Evolutionary conservation across 2,329 filamentous ascomycete genomes (phyloP).

Genomic region (Herpotrichia juniperi): DNA sequence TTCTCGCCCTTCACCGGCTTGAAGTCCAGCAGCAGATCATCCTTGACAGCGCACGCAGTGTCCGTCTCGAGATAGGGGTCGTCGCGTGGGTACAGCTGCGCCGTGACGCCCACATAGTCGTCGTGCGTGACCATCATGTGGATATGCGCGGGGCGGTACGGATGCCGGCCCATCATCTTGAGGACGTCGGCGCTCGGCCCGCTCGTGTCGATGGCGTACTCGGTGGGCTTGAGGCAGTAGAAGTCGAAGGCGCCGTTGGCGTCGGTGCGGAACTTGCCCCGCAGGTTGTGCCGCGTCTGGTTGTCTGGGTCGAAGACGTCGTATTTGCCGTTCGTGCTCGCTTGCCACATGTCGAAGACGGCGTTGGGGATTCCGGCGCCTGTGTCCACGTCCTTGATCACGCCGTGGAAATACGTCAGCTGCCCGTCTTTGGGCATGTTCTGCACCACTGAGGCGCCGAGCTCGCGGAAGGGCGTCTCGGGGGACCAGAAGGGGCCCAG

Average conservation of each 20-base stretch:
- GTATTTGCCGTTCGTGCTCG: constrained; percentile 73
- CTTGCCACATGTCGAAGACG: constrained; percentile 76
- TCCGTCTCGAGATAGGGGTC: constrained; percentile 64
- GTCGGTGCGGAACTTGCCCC: constrained; percentile 73
- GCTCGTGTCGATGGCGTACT: constrained; percentile 69
- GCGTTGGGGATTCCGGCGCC: constrained; percentile 66
- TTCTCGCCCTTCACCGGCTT: constrained; percentile 56
- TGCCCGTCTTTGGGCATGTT: constrained; percentile 61
- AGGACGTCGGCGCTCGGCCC: constrained; percentile 56
- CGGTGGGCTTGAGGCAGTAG: constrained; percentile 73
- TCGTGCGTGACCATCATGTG: constrained; percentile 58
- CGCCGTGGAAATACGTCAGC: constrained; percentile 68
- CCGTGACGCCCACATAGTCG: constrained; percentile 57
- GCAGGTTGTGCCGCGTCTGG: constrained; percentile 71
- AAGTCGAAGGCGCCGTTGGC: constrained; percentile 69
- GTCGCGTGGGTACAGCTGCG: constrained; percentile 63
- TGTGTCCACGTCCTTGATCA: constrained; percentile 65
- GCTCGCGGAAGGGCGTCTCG: constrained; percentile 69
- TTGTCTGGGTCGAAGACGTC: constrained; percentile 72
- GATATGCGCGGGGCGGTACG: constrained; percentile 62
- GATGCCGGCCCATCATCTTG: constrained; percentile 58
- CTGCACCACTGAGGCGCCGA: constrained; percentile 68
- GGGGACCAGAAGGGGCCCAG: constrained; percentile 75
- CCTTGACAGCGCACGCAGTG: constrained; percentile 67
- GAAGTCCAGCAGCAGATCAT: constrained; percentile 65